Base-by-base conservation (phyloP, 1,284 basidiomycete genomes). In the Taiwanofungus camphoratus region DNA sequence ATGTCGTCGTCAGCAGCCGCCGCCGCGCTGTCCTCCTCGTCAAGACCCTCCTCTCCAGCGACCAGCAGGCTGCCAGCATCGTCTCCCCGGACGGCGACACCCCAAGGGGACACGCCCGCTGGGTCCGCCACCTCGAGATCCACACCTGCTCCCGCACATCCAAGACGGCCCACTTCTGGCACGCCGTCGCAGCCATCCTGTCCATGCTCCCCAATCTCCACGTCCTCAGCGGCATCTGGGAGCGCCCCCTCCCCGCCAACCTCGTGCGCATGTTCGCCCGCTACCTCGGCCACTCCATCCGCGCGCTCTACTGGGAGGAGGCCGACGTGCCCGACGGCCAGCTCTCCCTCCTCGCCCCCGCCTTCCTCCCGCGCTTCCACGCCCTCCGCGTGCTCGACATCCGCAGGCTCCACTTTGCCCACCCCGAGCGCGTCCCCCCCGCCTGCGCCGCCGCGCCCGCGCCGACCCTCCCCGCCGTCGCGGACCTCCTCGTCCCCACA, bases 1-100 rank as follows among this genome's bases (percentile, higher is more conserved):
- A 76, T 51, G 53, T 77, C 30, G 50, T 57, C 12, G 45, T 58
- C 39, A 49, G 45, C 39, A 53, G 57, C 44, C 22, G 41, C 3
- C 46, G 51, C 2, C 48, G 49, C 26, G 47, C 54, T 33, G 45
- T 47, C 32, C 32, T 50, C 2, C 46, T 58, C 24, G 41, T 41
- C 39, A 41, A 49, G 41, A 54, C 53, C 6, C 49, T 58, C 5
- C 16, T 45, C 16, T 49, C 52, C 34, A 56, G 50, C 45, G 37
- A 47, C 8, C 35, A 29, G 22, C 30, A 39, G 36, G 37, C 9
- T 1, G 19, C 18, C 26, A 12, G 7, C 5, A 29, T n/a, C 27
- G 36, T 21, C 9, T 33, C 24, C 9, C 15, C 37, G 31, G 30
- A 43, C 19, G 19, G 22, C 22, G 24, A 15, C 13, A 13, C 7